Evolutionary conservation across 2,329 filamentous ascomycete species (phyloP).

Genomic region (Calonectria naviculata): DNA sequence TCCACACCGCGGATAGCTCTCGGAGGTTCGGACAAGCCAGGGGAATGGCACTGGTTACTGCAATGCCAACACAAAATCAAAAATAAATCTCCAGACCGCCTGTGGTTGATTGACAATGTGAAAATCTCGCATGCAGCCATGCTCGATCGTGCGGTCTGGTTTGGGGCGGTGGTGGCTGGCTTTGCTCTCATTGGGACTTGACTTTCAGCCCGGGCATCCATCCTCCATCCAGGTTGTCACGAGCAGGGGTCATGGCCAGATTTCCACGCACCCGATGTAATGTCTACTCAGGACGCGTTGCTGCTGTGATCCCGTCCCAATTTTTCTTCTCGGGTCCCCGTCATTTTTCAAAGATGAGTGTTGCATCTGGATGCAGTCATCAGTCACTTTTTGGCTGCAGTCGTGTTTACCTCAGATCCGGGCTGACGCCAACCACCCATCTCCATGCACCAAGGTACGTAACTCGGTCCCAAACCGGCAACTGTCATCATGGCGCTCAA

Average conservation of each 20-base stretch:
- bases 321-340: background rate
- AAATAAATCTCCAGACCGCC: constrained; percentile 9
- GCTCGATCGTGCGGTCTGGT: background rate
- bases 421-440: constrained; percentile 5
- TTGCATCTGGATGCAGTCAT: background rate
- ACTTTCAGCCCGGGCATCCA: constrained; percentile 12
- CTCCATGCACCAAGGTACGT: background rate
- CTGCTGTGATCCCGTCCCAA: background rate
- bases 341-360: background rate
- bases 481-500: constrained; percentile 15
- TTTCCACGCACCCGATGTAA: constrained; percentile 11
- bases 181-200: constrained; percentile 12
- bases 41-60: constrained; percentile 2
- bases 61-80: background rate
- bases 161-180: constrained; percentile 5
- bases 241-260: constrained; percentile 11
- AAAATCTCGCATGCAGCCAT: constrained; percentile 6
- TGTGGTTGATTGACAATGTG: background rate
- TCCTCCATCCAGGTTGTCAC: constrained; percentile 9
- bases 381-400: background rate
- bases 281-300: background rate
- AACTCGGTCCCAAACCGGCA: constrained; percentile 8
- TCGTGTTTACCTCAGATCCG: constrained; percentile 13
- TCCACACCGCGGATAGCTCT: constrained; percentile 28
- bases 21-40: constrained; percentile 35